These are phyloP conservation scores for Ustilago cynodontis DNA, from an alignment of 1,284 basidiomycete genomes.

Conservation along the genomic window DNA sequence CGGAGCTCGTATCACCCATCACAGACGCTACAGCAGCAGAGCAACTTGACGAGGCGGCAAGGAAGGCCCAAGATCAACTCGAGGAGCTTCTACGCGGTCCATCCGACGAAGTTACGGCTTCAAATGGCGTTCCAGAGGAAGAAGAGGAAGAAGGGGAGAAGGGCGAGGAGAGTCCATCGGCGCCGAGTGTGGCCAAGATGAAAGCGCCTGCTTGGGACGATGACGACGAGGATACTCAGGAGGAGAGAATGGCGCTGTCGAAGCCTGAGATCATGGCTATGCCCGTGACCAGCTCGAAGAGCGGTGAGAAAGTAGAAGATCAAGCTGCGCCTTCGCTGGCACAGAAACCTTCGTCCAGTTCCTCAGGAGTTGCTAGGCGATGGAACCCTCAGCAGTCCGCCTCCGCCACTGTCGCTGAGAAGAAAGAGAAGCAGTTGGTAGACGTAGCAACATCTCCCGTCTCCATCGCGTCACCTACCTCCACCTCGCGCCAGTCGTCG, in stretches of 20 bases:
- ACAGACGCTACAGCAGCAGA: constrained; percentile 37
- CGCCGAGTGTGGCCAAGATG: constrained; percentile 7
- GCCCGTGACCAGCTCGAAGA: not conserved
- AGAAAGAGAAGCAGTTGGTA: constrained; percentile 13
- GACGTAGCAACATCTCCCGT: constrained; percentile 23
- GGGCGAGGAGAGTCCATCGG: not conserved
- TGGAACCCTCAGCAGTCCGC: constrained; percentile 2
- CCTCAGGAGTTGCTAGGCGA: not conserved
- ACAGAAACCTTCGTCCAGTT: not conserved
- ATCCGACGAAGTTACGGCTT: not conserved
- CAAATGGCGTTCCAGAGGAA: not conserved
- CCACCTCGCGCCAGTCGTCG: not conserved
- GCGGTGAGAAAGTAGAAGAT: not conserved
- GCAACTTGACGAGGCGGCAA: constrained; percentile 39
- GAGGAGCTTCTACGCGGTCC: constrained; percentile 48
- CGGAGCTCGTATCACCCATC: constrained; percentile 28
- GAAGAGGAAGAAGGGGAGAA: not conserved
- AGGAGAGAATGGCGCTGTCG: constrained; percentile 46
- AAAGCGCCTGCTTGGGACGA: constrained; percentile 61
- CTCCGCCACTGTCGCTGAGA: not conserved
- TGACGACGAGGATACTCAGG: constrained; percentile 45
- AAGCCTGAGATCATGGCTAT: constrained; percentile 23
- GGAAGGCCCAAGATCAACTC: constrained; percentile 37
- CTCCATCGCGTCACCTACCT: not conserved
- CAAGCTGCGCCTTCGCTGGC: not conserved